These are phyloP conservation scores for Cordyceps javanica DNA, from an alignment of 2,329 filamentous ascomycete genomes.

Conservation along the genomic window DNA sequence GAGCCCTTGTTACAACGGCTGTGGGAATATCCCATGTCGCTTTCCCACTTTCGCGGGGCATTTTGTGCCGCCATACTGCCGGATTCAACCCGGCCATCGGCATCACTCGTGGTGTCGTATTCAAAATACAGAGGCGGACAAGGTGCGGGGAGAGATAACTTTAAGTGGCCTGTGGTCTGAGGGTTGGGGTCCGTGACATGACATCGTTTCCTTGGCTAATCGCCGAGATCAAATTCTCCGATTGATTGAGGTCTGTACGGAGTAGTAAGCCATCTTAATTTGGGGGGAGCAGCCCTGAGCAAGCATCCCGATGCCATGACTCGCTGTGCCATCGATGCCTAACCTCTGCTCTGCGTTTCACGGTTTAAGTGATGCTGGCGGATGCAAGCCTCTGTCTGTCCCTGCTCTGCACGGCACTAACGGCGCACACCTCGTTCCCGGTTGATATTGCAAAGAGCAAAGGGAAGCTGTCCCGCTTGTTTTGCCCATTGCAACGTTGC, in stretches of 20 bases:
- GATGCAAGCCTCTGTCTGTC: no score
- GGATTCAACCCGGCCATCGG: background rate
- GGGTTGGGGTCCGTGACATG: no score
- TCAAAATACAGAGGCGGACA: background rate
- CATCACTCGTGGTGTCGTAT: background rate
- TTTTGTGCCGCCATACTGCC: background rate
- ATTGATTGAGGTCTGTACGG: no score
- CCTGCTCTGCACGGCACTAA: background rate
- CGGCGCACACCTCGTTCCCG: background rate
- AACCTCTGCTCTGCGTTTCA: no score
- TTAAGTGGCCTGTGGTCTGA: no score
- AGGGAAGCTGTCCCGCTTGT: background rate
- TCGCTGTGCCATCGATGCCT: background rate
- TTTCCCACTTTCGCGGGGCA: background rate
- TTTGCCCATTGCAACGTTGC: slow-evolving; percentile 2
- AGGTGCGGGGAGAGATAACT: background rate
- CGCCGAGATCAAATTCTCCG: no score
- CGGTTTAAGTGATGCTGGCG: background rate
- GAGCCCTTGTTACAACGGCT: background rate
- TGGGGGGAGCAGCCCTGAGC: no score
- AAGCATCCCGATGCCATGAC: no score
- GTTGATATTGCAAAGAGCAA: background rate
- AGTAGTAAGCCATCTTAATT: no score
- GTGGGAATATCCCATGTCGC: background rate
- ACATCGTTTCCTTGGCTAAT: no score